Evolutionary conservation across 1,284 basidiomycete species (phyloP).

Genomic region (Mixia osmundae): DNA sequence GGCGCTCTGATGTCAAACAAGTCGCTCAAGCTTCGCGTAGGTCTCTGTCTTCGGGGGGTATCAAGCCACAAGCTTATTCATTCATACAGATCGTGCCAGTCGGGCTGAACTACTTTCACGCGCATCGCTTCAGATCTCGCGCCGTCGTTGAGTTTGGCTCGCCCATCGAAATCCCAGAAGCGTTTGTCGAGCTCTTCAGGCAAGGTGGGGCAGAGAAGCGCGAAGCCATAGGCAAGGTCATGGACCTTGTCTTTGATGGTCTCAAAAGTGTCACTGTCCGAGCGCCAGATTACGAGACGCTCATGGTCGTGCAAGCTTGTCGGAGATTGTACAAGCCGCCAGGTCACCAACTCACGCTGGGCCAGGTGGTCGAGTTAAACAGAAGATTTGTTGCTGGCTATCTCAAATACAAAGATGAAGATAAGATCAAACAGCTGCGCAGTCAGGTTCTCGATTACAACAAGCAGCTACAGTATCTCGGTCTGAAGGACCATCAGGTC

Average conservation of each 20-base stretch:
- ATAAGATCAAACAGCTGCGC: constrained; percentile 59
- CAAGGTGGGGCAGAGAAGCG: constrained; percentile 70
- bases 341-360: constrained; percentile 76
- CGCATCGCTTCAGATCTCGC: constrained; percentile 77
- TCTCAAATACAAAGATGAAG: constrained; percentile 67
- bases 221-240: constrained; percentile 67
- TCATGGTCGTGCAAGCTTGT: constrained; percentile 92
- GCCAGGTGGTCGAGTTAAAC: constrained; percentile 92
- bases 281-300: constrained; percentile 90
- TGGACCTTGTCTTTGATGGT: constrained; percentile 85
- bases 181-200: constrained; percentile 73
- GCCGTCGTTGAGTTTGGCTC: constrained; percentile 92
- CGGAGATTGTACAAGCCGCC: constrained; percentile 85
- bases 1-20: constrained; percentile 85
- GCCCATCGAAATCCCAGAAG: constrained; percentile 65
- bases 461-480: constrained; percentile 66
- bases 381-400: constrained; percentile 88
- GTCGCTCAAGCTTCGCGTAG: constrained; percentile 49
- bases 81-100: constrained; percentile 89
- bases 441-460: constrained; percentile 83
- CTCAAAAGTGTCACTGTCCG: constrained; percentile 90
- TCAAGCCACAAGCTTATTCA: no score
- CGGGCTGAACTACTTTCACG: constrained; percentile 84
- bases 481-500: constrained; percentile 85
- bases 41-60: no score